Evolutionary conservation across 495 filamentous ascomycete genomes (phyloP).

Genomic region (Alectoria sarmentosa): DNA sequence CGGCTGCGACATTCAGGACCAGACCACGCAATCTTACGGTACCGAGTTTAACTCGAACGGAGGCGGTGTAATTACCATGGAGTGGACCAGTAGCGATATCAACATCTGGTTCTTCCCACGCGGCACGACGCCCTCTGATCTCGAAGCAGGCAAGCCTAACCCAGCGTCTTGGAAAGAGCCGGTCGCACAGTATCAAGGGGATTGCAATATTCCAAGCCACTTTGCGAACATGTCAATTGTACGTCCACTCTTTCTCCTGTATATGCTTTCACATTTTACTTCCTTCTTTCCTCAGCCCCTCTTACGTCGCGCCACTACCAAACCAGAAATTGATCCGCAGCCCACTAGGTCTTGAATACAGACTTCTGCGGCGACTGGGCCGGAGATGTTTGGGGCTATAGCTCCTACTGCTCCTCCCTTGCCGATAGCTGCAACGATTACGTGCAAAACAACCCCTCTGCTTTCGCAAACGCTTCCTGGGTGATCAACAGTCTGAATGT

Average conservation of each 20-base stretch:
- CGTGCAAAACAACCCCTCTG: slow-evolving; percentile 54
- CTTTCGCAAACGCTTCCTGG: slow-evolving; percentile 60
- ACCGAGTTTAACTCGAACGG: slow-evolving; percentile 62
- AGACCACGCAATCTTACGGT: slow-evolving; percentile 42
- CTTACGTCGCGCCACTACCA: too few species aligned
- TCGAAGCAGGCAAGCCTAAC: slow-evolving; percentile 51
- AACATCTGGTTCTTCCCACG: slow-evolving; percentile 76
- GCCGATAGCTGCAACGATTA: slow-evolving; percentile 51
- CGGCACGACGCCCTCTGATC: slow-evolving; percentile 48
- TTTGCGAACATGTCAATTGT: not conserved
- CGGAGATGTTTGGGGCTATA: slow-evolving; percentile 43
- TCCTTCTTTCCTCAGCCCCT: too few species aligned
- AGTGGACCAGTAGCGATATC: slow-evolving; percentile 62
- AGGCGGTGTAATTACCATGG: slow-evolving; percentile 73
- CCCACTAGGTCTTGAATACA: slow-evolving; percentile 56
- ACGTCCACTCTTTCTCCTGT: not conserved
- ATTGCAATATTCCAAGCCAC: slow-evolving; percentile 23
- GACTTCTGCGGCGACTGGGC: slow-evolving; percentile 91
- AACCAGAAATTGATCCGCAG: too few species aligned
- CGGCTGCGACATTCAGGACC: slow-evolving; percentile 35
- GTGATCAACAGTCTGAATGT: slow-evolving; percentile 58
- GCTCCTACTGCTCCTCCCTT: slow-evolving; percentile 29
- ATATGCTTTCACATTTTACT: slow-evolving; percentile 56
- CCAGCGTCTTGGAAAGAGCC: slow-evolving; percentile 60
- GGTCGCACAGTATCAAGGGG: slow-evolving; percentile 51